phyloP scores from a whole-genome alignment of 2,329 filamentous ascomycete genomes.

The Paracoccidioides lutzii region DNA sequence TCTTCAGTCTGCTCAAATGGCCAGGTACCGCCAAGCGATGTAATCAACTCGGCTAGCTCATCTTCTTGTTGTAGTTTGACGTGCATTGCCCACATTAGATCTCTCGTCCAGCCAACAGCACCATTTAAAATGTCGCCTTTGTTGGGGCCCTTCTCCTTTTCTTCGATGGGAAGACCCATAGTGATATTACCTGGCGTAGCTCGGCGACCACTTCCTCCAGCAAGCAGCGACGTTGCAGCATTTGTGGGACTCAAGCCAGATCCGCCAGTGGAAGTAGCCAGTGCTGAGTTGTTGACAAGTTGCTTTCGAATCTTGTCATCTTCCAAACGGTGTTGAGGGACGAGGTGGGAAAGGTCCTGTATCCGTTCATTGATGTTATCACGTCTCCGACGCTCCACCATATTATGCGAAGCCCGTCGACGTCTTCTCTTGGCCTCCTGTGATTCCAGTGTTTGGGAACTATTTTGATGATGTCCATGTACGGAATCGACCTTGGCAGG shows the following conservation, averaged over 20 bases:
- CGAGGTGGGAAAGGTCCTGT: slow-evolving; percentile 85
- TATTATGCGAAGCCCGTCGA: slow-evolving; percentile 85
- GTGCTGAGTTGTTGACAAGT: slow-evolving; percentile 77
- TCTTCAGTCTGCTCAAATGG: slow-evolving; percentile 81
- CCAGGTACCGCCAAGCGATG: slow-evolving; percentile 58
- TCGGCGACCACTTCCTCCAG: slow-evolving; percentile 69
- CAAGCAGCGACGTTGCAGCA: slow-evolving; percentile 69
- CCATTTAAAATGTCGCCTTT: slow-evolving; percentile 98
- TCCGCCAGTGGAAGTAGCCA: slow-evolving; percentile 69
- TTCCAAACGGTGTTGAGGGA: slow-evolving; percentile 82
- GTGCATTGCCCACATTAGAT: slow-evolving; percentile 94
- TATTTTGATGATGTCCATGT: slow-evolving; percentile 29
- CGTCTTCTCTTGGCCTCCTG: slow-evolving; percentile 90
- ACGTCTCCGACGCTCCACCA: slow-evolving; percentile 83
- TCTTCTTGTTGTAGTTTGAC: slow-evolving; percentile 81
- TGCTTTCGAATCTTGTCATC: slow-evolving; percentile 96
- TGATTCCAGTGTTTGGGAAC: slow-evolving; percentile 48
- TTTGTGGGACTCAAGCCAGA: slow-evolving; percentile 47
- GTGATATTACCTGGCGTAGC: slow-evolving; percentile 77
- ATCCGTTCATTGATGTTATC: slow-evolving; percentile 99
- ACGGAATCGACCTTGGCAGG: slow-evolving; percentile 65
- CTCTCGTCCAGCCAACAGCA: slow-evolving; percentile 89
- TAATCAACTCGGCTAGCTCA: slow-evolving; percentile 64
- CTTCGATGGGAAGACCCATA: slow-evolving; percentile 81
- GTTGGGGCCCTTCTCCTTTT: slow-evolving; percentile 97